Evolutionary conservation across 192 early-diverging fungal genomes (phyloP).

Genomic region (Coemansia sp.): DNA sequence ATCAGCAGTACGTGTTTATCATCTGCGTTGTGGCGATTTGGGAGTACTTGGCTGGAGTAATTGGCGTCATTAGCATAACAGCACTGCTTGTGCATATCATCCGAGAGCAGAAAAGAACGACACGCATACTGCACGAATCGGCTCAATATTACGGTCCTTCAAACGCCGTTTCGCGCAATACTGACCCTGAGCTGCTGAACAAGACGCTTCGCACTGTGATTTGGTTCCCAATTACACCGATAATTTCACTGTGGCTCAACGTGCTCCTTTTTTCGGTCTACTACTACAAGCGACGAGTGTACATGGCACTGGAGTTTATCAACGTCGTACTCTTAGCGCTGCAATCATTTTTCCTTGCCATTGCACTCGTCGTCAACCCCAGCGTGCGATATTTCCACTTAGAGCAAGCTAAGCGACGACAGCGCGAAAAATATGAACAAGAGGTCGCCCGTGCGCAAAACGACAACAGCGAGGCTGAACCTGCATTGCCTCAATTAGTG

Average conservation of each 20-base stretch:
- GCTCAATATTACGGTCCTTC: constrained; percentile 14
- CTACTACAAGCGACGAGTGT: constrained; percentile 24
- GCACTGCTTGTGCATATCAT: constrained; percentile 20
- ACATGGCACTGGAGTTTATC: constrained; percentile 27
- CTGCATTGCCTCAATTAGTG: not conserved
- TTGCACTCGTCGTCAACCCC: constrained; percentile 43
- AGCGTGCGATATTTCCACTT: constrained; percentile 7
- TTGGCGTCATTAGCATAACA: constrained; percentile 29
- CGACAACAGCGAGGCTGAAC: not conserved
- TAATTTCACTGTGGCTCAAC: constrained; percentile 46
- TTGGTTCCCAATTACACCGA: constrained; percentile 48
- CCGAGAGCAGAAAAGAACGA: constrained; percentile 19
- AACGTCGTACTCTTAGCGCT: constrained; percentile 30
- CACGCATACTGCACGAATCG: constrained; percentile 5
- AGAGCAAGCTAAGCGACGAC: not conserved
- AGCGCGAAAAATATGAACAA: not conserved
- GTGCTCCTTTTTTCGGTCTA: constrained; percentile 18
- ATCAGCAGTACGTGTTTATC: constrained; percentile 17
- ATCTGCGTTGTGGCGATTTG: constrained; percentile 18
- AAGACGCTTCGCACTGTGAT: constrained; percentile 28
- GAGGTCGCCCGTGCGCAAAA: not conserved
- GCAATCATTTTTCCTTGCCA: constrained; percentile 33
- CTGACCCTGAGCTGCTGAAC: constrained; percentile 20
- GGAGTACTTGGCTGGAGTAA: constrained; percentile 30
- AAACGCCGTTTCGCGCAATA: not conserved